These are phyloP conservation scores for Coelastrella sp. DNA, from an alignment of 139 green algal species.

Conservation along the genomic window DNA sequence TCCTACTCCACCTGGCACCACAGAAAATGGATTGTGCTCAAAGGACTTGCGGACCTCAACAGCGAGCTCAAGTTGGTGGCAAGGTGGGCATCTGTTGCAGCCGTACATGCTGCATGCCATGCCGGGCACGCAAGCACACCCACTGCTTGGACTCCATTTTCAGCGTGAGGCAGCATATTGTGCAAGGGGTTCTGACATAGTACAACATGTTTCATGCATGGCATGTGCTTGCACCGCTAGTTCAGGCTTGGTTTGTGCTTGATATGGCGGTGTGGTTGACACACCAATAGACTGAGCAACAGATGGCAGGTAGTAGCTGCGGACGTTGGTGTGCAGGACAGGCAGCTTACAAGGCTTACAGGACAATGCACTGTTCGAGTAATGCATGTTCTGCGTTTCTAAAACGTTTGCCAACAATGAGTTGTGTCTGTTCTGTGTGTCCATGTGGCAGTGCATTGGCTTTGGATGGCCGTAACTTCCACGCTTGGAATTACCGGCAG, in stretches of 20 bases:
- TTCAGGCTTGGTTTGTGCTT: too few species aligned
- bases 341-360: too few species aligned
- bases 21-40: conserved; percentile 86
- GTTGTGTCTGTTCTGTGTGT: not conserved
- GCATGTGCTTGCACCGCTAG: too few species aligned
- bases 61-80: conserved; percentile 70
- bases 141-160: too few species aligned
- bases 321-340: too few species aligned
- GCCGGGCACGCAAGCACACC: not conserved
- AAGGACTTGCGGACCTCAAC: conserved; percentile 66
- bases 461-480: conserved; percentile 96
- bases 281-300: too few species aligned
- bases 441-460: conserved; percentile 48
- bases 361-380: too few species aligned
- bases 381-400: not conserved
- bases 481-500: conserved; percentile 94
- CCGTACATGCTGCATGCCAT: not conserved
- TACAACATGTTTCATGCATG: too few species aligned
- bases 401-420: not conserved
- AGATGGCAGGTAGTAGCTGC: too few species aligned
- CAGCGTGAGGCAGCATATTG: too few species aligned
- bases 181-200: too few species aligned
- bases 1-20: conserved; percentile 97
- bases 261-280: too few species aligned
- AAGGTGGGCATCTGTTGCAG: conserved; percentile 36